A percentile compares a stretch with the other conserved stretches of the same genome.
Evolutionary conservation across 345 rosid species (phyloP).

Genomic region (Hypericum perforatum): DNA sequence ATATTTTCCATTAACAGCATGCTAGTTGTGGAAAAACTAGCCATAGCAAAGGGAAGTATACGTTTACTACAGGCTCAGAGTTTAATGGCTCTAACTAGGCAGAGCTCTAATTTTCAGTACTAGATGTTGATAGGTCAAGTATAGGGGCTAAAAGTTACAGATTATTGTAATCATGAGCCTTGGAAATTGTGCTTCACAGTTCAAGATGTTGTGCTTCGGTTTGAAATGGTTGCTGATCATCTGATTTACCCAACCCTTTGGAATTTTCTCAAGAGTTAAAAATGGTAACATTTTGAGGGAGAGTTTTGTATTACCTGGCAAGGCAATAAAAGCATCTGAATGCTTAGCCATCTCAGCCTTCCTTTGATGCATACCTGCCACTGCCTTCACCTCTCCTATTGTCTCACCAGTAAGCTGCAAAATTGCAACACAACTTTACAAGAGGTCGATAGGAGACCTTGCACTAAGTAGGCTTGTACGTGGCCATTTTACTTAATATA

Average conservation of each 20-base stretch:
- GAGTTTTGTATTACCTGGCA: slow-evolving; percentile 65
- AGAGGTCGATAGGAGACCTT: too few relatives aligned
- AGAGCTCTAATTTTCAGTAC: slow-evolving; percentile 55
- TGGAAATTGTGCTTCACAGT: slow-evolving; percentile 24
- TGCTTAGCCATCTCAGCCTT: slow-evolving; percentile 99
- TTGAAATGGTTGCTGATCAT: slow-evolving; percentile 22
- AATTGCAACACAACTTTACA: too few relatives aligned
- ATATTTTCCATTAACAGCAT: too few relatives aligned
- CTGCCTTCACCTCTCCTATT: slow-evolving; percentile 99
- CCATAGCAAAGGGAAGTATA: slow-evolving; percentile 11
- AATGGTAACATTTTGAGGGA: background rate
- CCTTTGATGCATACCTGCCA: slow-evolving; percentile 98
- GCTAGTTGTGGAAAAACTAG: too few relatives aligned
- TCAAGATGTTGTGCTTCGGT: slow-evolving; percentile 16
- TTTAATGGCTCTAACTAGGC: slow-evolving; percentile 19
- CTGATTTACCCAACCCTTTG: slow-evolving; percentile 16
- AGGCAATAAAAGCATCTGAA: slow-evolving; percentile 99
- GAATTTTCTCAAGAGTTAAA: slow-evolving; percentile 15
- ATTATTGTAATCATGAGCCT: slow-evolving; percentile 21
- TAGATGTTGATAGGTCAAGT: slow-evolving; percentile 69
- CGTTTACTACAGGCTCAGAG: slow-evolving; percentile 13
- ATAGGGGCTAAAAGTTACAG: slow-evolving; percentile 23
- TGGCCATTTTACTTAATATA: too few relatives aligned
- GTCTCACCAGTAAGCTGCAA: slow-evolving; percentile 98
- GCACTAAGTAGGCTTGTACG: too few relatives aligned